Conservation (phyloP, 139 green algal species). For the Monoraphidium neglectum region DNA sequence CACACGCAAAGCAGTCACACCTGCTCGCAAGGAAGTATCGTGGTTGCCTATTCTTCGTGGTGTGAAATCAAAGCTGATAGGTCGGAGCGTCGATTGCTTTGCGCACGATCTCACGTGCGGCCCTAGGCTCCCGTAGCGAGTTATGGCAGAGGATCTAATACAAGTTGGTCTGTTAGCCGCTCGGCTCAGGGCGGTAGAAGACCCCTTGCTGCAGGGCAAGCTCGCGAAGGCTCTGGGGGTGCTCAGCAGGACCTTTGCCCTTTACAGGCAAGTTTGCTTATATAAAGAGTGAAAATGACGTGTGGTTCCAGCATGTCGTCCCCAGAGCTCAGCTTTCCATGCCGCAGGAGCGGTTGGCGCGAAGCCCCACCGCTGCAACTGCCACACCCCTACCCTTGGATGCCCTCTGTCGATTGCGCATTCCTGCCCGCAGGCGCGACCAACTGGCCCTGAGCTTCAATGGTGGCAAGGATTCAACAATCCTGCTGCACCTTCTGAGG, state of each 20-base stretch:
- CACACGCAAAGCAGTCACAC: no score
- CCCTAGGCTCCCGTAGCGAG: no score
- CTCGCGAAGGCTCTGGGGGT: conserved; percentile 28
- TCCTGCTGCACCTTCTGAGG: conserved; percentile 88
- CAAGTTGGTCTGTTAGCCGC: conserved; percentile 3
- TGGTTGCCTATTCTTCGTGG: no score
- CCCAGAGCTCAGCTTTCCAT: neutral
- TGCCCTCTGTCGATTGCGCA: neutral
- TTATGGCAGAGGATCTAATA: neutral
- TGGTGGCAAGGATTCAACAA: conserved; percentile 92
- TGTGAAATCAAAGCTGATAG: no score
- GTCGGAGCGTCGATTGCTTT: no score
- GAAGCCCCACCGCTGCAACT: neutral
- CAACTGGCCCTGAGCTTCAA: conserved; percentile 92
- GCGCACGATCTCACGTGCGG: no score
- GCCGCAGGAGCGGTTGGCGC: neutral
- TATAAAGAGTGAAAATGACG: neutral
- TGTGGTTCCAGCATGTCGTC: neutral
- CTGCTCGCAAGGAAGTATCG: no score
- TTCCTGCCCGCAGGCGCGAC: conserved; percentile 35
- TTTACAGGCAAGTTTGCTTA: conserved; percentile 30
- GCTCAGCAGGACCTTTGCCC: conserved; percentile 24
- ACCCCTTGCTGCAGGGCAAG: conserved; percentile 34
- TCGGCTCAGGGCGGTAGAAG: conserved; percentile 16
- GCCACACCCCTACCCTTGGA: neutral